Conservation (phyloP, 2,329 filamentous ascomycete genomes). For the Hymenoscyphus infarciens region DNA sequence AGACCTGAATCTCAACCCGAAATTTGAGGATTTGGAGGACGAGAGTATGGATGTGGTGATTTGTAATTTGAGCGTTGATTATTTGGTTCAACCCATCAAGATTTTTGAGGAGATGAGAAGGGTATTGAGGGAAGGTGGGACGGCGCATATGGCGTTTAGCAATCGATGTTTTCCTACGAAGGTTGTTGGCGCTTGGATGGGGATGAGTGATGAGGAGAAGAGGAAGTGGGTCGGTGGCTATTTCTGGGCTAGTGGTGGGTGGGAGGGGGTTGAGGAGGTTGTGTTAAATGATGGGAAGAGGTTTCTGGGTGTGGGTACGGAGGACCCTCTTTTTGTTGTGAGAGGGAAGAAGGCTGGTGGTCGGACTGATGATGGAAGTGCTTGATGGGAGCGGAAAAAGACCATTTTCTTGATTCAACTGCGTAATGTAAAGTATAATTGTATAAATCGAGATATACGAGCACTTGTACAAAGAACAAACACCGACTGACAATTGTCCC, state of each 20-base stretch:
- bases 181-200: conserved; percentile 46
- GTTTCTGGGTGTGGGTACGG: conserved; percentile 15
- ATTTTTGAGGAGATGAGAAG: conserved; percentile 42
- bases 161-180: conserved; percentile 54
- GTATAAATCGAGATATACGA: too few relatives aligned
- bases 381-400: too few relatives aligned
- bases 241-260: conserved; percentile 44
- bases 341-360: conserved; percentile 30
- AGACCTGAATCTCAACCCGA: conserved; percentile 42
- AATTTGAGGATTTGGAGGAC: conserved; percentile 20
- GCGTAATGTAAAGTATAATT: too few relatives aligned
- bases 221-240: conserved; percentile 50
- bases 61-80: conserved; percentile 50
- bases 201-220: conserved; percentile 42
- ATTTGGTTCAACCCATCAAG: conserved; percentile 44
- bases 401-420: too few relatives aligned
- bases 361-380: not conserved
- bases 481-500: too few relatives aligned
- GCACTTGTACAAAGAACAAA: too few relatives aligned
- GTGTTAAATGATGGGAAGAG: conserved; percentile 42
- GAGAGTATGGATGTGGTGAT: conserved; percentile 43
- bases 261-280: conserved; percentile 51
- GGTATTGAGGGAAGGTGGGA: conserved; percentile 41
- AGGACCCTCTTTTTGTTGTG: conserved; percentile 45
- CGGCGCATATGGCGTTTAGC: conserved; percentile 47